A percentile compares a stretch with the other conserved stretches of the same genome.
Evolutionary conservation across 352 stramenopile species (phyloP).

Genomic region (Hyaloperonospora arabidopsidis): DNA sequence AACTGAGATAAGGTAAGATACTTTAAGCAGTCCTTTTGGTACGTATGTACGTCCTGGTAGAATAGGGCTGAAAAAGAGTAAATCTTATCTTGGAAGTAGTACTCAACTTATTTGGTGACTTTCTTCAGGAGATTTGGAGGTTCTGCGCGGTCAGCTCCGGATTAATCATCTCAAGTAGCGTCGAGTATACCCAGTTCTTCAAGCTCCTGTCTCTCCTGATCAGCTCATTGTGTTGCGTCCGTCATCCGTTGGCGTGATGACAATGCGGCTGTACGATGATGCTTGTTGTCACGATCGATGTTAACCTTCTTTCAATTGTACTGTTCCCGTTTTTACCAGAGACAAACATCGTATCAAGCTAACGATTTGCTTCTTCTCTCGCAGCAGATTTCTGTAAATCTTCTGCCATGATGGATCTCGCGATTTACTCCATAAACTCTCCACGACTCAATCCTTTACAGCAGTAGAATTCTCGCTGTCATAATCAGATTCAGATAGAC

Average conservation of each 20-base stretch:
- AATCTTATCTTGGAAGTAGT: background rate
- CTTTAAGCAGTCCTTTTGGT: background rate
- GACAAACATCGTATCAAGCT: background rate
- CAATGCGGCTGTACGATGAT: background rate
- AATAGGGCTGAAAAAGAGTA: background rate
- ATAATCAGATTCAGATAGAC: background rate
- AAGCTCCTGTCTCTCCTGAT: background rate
- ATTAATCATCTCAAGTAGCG: background rate
- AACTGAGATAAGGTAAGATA: background rate
- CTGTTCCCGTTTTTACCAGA: background rate
- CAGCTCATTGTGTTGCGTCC: background rate
- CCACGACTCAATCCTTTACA: background rate
- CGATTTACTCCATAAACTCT: background rate
- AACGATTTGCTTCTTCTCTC: background rate
- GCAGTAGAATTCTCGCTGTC: background rate
- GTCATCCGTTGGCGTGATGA: background rate
- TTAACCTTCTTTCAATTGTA: background rate
- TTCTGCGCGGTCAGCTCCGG: background rate
- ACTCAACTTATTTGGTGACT: background rate
- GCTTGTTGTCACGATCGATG: too few relatives aligned
- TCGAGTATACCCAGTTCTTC: background rate
- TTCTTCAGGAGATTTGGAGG: background rate
- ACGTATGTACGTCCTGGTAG: background rate
- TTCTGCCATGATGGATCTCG: background rate
- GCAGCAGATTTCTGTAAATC: background rate